Evolutionary conservation across 192 early-diverging fungal species (phyloP).

Genomic region (Backusella macrospora): DNA sequence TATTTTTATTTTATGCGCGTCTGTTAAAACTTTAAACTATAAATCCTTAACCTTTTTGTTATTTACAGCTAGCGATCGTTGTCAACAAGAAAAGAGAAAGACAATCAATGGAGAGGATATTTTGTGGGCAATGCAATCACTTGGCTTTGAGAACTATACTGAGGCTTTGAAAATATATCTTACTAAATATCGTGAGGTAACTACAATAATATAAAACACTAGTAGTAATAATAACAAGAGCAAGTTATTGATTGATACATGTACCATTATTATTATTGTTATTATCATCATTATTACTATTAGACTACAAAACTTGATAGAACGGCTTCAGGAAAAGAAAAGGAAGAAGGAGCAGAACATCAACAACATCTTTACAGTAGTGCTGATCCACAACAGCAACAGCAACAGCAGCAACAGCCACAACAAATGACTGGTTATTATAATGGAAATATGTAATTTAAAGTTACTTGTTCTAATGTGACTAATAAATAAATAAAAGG

Average conservation of each 20-base stretch:
- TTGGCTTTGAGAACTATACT: constrained; percentile 97
- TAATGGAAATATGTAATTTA: constrained; percentile 19
- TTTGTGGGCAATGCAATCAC: constrained; percentile 95
- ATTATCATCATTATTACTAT: not conserved
- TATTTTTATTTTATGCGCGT: not conserved
- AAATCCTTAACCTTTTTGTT: constrained; percentile 25
- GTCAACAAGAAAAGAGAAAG: constrained; percentile 93
- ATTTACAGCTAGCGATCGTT: constrained; percentile 85
- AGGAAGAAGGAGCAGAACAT: constrained; percentile 44
- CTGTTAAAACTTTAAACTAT: not conserved
- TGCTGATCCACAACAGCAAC: constrained; percentile 16
- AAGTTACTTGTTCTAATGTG: not conserved
- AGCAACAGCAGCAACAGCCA: not conserved
- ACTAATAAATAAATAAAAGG: not conserved
- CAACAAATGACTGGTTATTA: not conserved
- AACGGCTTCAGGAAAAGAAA: constrained; percentile 50
- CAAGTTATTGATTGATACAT: not conserved
- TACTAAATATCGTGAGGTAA: constrained; percentile 87
- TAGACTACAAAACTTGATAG: constrained; percentile 60
- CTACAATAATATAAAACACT: constrained; percentile 32
- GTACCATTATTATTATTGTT: no score
- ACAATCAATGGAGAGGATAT: constrained; percentile 99
- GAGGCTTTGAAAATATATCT: constrained; percentile 90
- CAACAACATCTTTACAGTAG: constrained; percentile 7
- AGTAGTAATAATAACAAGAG: not conserved